A percentile compares a stretch with the other conserved stretches of the same genome.
Evolutionary conservation across 345 rosid genomes (phyloP).

Genomic region (Camelina hispida): DNA sequence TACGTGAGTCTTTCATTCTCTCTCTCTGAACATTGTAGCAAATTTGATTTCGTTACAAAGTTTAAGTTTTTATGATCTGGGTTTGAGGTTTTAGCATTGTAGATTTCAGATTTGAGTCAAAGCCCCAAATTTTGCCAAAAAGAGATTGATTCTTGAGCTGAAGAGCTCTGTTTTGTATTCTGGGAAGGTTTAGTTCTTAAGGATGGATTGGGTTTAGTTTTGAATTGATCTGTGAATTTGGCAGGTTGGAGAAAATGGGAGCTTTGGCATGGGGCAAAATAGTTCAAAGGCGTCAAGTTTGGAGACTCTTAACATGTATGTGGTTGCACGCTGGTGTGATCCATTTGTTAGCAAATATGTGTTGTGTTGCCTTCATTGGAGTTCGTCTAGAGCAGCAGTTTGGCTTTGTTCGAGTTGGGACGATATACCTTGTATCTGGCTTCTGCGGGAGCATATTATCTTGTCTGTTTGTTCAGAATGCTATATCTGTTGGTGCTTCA

Average conservation of each 20-base stretch:
- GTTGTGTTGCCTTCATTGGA: slow-evolving; percentile 79
- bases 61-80: slow-evolving; percentile 18
- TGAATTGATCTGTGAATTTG: slow-evolving; percentile 1
- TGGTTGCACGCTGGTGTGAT: slow-evolving; percentile 95
- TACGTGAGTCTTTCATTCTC: slow-evolving; percentile 56
- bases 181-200: neutral
- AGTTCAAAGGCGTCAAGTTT: slow-evolving; percentile 69
- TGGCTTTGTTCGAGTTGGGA: slow-evolving; percentile 78
- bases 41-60: neutral
- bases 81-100: neutral
- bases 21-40: neutral
- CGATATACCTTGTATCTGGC: slow-evolving; percentile 75
- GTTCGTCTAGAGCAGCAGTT: slow-evolving; percentile 90
- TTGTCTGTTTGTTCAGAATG: slow-evolving; percentile 63
- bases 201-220: neutral
- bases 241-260: slow-evolving; percentile 86
- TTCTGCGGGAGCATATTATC: slow-evolving; percentile 82
- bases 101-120: slow-evolving; percentile 16
- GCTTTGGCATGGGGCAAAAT: slow-evolving; percentile 71
- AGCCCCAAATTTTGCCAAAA: neutral
- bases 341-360: slow-evolving; percentile 80
- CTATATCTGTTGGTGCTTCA: slow-evolving; percentile 96
- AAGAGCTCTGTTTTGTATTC: slow-evolving; percentile 3
- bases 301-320: slow-evolving; percentile 88
- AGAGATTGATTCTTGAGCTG: neutral